Percentiles rank a stretch among this genome's conserved stretches.
phyloP scores from a whole-genome alignment of 495 filamentous ascomycete species.

The Collariella sp. region DNA sequence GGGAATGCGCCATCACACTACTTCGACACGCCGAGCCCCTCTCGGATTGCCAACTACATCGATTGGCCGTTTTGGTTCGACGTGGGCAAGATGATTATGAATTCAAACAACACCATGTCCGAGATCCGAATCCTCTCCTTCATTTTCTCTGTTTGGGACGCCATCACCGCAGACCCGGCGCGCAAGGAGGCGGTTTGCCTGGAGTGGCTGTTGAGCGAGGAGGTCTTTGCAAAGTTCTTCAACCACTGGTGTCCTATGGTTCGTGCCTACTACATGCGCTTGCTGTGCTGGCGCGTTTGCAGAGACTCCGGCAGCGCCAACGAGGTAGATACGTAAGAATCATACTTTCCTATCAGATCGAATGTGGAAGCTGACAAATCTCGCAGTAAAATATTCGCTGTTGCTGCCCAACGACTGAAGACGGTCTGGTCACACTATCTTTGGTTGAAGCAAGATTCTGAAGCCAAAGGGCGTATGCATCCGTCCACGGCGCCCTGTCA shows the following conservation, averaged over 20 bases:
- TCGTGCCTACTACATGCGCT: constrained; percentile 86
- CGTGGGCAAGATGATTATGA: constrained; percentile 72
- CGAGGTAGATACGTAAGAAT: constrained; percentile 60
- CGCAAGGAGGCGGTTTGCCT: constrained; percentile 67
- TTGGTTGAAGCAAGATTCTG: constrained; percentile 57
- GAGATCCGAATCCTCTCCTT: constrained; percentile 86
- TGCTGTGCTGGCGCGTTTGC: constrained; percentile 87
- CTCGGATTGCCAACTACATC: constrained; percentile 28
- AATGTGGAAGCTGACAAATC: constrained; percentile 6
- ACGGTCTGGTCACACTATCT: constrained; percentile 73
- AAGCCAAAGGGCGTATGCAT: constrained; percentile 43
- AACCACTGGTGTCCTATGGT: constrained; percentile 99
- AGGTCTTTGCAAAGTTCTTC: constrained; percentile 77
- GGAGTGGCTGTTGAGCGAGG: constrained; percentile 70
- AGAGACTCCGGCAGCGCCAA: constrained; percentile 63
- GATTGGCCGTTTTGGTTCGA: constrained; percentile 90
- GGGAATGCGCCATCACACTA: constrained; percentile 3
- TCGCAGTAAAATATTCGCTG: constrained; percentile 55
- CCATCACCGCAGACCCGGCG: constrained; percentile 54
- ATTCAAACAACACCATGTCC: constrained; percentile 88
- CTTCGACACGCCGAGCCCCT: constrained; percentile 6
- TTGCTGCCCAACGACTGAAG: constrained; percentile 59
- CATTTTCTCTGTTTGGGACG: constrained; percentile 73
- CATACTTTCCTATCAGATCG: not conserved
- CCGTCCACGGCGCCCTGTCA: constrained; percentile 76